Base-by-base conservation (phyloP, 2,329 filamentous ascomycete genomes). In the Dryadomyces sulphureus region DNA sequence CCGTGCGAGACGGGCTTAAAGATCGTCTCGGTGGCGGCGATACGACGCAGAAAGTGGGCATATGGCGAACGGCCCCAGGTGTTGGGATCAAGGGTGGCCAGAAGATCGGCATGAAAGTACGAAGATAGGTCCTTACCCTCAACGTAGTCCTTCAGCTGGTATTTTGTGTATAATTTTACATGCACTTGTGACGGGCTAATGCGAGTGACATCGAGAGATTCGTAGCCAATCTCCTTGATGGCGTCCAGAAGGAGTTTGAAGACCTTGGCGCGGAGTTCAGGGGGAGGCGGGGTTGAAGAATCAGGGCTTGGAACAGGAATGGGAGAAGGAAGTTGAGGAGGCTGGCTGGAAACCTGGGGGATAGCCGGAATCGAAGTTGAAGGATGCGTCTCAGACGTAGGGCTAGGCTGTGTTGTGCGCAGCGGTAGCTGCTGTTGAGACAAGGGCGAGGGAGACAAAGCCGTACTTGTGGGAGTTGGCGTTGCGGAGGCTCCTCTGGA, bases 81-180 rank as follows among this genome's bases (percentile, higher is more conserved):
- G 34, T 36, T 8, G 5, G 55, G 53, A 34, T 61, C 59, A 2
- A 71, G 55, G 4, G 50, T 50, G 2, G 55, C 45, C 1, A 68
- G 50, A 6, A 76, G 58, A 6, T 62, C 62, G 5, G 52, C 52
- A 1, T 68, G 62, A 45, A 69, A 67, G 49, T 69, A 73, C 12
- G 64, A 59, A 2, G 70, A 54, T 3, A 73, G 54, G 34, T 72
- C 65, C 34, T 57, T 47, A 3, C 62, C 57, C 0, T 50, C 54
- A 4, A 45, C 41, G 41, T 68, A 67, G 1, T 56, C 39, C 3
- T 61, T 62, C 9, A 73, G 61, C 41, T 57, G 67, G 53, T 69
- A 66, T n/a, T 58, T 57, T 47, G 57, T 50, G 41, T 61, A 67
- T 4, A 69, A 32, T 7, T 56, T 54, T 17, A 54, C 48, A 36